Percentiles rank a stretch among this genome's conserved stretches.
phyloP scores from a whole-genome alignment of 2,329 filamentous ascomycete genomes.

The Gaeumannomyces sp. region DNA sequence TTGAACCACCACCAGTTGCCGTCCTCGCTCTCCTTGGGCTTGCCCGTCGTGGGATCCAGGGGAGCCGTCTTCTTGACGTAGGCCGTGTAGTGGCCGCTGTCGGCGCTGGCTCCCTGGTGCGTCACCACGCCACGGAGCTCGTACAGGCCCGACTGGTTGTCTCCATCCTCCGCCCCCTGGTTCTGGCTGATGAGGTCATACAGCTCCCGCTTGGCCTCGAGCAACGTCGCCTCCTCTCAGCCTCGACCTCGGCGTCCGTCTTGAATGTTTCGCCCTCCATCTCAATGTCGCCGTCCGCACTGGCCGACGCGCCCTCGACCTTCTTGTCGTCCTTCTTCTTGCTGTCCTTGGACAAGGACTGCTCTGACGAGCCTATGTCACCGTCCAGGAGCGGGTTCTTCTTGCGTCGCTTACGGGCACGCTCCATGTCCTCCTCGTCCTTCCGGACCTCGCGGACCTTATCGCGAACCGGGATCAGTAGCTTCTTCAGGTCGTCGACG shows the following conservation, averaged over 20 bases:
- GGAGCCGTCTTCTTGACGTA: slow-evolving; percentile 88
- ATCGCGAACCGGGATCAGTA: slow-evolving; percentile 86
- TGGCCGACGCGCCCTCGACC: slow-evolving; percentile 8
- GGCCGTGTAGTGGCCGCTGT: slow-evolving; percentile 96
- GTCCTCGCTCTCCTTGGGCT: slow-evolving; percentile 58
- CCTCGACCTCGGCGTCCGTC: slow-evolving; percentile 88
- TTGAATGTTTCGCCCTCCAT: slow-evolving; percentile 76
- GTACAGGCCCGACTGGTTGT: slow-evolving; percentile 92
- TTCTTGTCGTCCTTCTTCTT: slow-evolving; percentile 33
- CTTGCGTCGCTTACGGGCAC: slow-evolving; percentile 88
- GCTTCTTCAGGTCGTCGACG: slow-evolving; percentile 77
- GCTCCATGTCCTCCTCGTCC: slow-evolving; percentile 88
- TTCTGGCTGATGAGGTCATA: slow-evolving; percentile 69
- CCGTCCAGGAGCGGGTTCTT: slow-evolving; percentile 35
- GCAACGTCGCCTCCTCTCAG: slow-evolving; percentile 71
- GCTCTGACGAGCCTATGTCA: slow-evolving; percentile 16
- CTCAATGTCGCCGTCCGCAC: slow-evolving; percentile 61
- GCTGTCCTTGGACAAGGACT: slow-evolving; percentile 34
- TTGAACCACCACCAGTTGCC: slow-evolving; percentile 99
- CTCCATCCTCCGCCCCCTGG: slow-evolving; percentile 68
- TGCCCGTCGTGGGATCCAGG: slow-evolving; percentile 69
- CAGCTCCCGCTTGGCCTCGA: slow-evolving; percentile 82
- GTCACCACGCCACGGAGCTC: slow-evolving; percentile 92
- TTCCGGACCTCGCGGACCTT: slow-evolving; percentile 93
- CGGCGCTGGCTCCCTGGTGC: slow-evolving; percentile 92